phyloP scores from a whole-genome alignment of 257 asterid species.

The Penstemon newberryi region DNA sequence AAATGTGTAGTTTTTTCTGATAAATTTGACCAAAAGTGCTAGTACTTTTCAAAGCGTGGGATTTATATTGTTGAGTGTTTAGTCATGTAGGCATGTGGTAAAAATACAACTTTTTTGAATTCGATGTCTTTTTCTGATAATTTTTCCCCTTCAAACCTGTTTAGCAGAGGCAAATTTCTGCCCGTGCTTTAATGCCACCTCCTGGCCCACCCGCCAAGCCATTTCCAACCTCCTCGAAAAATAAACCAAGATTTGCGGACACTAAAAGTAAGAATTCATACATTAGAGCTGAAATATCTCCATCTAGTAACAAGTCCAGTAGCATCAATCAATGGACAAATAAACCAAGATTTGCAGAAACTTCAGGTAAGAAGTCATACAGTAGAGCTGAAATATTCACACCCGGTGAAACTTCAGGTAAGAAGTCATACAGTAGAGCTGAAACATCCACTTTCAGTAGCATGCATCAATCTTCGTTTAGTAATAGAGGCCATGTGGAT shows the following conservation, averaged over 20 bases:
- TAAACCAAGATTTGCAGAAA: constrained; percentile 54
- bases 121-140: background rate
- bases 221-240: constrained; percentile 36
- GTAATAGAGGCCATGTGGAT: constrained; percentile 50
- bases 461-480: constrained; percentile 33
- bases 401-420: constrained; percentile 75
- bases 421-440: constrained; percentile 41
- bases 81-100: no score
- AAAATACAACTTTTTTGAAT: no score
- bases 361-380: constrained; percentile 51
- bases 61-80: no score
- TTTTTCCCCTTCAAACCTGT: constrained; percentile 6
- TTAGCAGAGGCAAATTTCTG: constrained; percentile 69
- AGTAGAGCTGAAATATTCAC: constrained; percentile 50
- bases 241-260: constrained; percentile 53
- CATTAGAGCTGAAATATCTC: constrained; percentile 46
- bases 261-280: constrained; percentile 50
- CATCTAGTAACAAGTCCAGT: constrained; percentile 78
- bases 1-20: no score
- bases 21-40: no score
- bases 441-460: constrained; percentile 67
- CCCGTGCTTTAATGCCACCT: constrained; percentile 94
- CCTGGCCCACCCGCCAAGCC: constrained; percentile 76
- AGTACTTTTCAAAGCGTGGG: no score
- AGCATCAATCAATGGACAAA: constrained; percentile 39